A percentile compares a stretch with the other conserved stretches of the same genome.
These are phyloP conservation scores for Flaveria bidentis DNA, from an alignment of 129 eudicot species.

Conservation along the genomic window DNA sequence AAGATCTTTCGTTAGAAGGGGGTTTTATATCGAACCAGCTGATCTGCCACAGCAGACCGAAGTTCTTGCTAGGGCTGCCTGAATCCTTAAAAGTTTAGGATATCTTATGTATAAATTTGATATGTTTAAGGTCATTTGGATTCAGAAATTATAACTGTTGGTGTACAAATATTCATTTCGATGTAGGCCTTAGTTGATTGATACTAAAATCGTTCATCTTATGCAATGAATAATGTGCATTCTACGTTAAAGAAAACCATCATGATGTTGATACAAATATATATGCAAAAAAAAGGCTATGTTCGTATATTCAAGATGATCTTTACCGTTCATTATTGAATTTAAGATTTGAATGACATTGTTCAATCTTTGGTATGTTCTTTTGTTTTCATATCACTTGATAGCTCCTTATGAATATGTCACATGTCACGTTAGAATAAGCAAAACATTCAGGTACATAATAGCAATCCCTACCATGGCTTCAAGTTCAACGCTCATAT, in stretches of 20 bases:
- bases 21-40: conserved; percentile 61
- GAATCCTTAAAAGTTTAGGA: conserved; percentile 31
- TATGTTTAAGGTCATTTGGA: background rate
- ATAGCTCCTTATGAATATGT: no score
- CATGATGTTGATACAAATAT: background rate
- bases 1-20: conserved; percentile 60
- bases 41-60: conserved; percentile 47
- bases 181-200: conserved; percentile 21
- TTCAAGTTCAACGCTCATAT: no score
- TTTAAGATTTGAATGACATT: no score
- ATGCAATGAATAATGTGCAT: conserved; percentile 16
- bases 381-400: no score
- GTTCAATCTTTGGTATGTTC: no score
- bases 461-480: no score
- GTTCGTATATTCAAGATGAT: conserved; percentile 5
- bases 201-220: conserved; percentile 14
- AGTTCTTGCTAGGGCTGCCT: conserved; percentile 83
- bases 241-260: background rate
- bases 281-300: background rate
- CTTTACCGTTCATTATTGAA: no score
- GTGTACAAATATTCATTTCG: background rate
- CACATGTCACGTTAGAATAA: no score
- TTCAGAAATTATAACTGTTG: conserved; percentile 3
- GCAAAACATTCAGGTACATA: no score
- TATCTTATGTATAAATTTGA: conserved; percentile 14